A percentile compares a stretch with the other conserved stretches of the same genome.
Conservation (phyloP, 371 early-diverging fungal species). For the Globomyces sp. region DNA sequence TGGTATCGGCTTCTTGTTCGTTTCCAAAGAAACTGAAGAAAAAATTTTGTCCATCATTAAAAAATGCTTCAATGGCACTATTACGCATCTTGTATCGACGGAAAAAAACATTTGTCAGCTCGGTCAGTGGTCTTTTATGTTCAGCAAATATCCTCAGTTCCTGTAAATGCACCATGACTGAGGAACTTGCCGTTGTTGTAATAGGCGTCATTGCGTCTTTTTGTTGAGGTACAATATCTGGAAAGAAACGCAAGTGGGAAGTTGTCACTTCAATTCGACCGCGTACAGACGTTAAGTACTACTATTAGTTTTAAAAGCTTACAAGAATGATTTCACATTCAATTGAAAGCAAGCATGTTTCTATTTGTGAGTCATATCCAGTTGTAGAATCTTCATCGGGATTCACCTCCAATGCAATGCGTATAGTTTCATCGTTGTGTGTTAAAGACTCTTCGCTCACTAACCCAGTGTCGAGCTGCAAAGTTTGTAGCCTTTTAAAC, state of each 20-base stretch:
- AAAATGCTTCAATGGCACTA: constrained; percentile 67
- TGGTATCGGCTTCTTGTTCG: constrained; percentile 43
- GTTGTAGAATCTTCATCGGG: neutral
- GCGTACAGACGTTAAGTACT: constrained; percentile 49
- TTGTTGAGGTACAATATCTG: constrained; percentile 32
- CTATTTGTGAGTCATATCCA: constrained; percentile 16
- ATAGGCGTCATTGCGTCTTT: constrained; percentile 24
- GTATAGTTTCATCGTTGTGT: no score
- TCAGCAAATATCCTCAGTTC: constrained; percentile 31
- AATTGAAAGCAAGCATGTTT: constrained; percentile 32
- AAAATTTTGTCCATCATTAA: constrained; percentile 54
- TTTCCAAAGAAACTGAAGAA: constrained; percentile 54
- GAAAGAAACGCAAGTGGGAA: constrained; percentile 41
- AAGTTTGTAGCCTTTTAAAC: constrained; percentile 12
- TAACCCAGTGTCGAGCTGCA: constrained; percentile 20
- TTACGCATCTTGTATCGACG: constrained; percentile 60
- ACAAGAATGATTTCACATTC: constrained; percentile 54
- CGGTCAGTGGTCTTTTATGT: constrained; percentile 50
- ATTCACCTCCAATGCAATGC: neutral
- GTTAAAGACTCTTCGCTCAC: no score
- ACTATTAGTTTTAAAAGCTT: no score
- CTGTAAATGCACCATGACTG: no score
- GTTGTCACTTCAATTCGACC: constrained; percentile 51
- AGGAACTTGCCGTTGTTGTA: constrained; percentile 14
- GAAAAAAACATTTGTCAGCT: constrained; percentile 54